Evolutionary conservation across 192 early-diverging fungal species (phyloP), one percentile per base, ranked within the genome.

Genomic region (Globomyces pollinis-pini): DNA sequence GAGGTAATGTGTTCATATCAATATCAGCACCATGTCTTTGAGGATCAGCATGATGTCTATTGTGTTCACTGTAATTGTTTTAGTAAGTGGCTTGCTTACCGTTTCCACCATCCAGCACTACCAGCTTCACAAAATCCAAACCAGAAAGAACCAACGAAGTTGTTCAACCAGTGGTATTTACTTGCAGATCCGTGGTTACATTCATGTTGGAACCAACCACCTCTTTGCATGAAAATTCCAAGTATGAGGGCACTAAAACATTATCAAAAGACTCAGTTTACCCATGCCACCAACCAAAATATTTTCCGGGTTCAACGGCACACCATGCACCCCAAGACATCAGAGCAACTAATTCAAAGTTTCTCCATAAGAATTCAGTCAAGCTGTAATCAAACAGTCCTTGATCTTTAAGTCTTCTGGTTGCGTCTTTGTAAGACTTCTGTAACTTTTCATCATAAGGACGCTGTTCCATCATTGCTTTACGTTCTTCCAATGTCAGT

Each of bases 11-110:
- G 23, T 55, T 55, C 53, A 55, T 55, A 28, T 41, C 53, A 33
- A 55, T 55, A 55, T 55, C 53, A 15, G 53, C 53, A 26, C 53
- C 53, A 31, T 55, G 53, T 55, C 53, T 36, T 41, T 55, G 53
- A 35, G 53, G 53, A 35, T 55, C 53, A 23, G 53, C 53, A 26
- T 55, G 53, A 26, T 55, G 53, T 55, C 53, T 13, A 15, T 0
- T 1, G 15, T 26, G 21, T 1, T 31, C 9, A 42, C 5, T n/a
- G n/a, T n/a, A n/a, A n/a, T n/a, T n/a, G n/a, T n/a, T n/a, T 18
- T 15, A 15, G 12, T 42, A 42, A 13, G n/a, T 47, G 44, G 23
- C 28, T 8, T 47, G 44, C 23, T 47, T 26, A 7, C 20, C 53
- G 6, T 24, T 55, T 55, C 53, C 53, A 55, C 53, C 53, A 55